Evolutionary conservation across 2,329 filamentous ascomycete species (phyloP).

Genomic region (Diaporthe aspalathi): DNA sequence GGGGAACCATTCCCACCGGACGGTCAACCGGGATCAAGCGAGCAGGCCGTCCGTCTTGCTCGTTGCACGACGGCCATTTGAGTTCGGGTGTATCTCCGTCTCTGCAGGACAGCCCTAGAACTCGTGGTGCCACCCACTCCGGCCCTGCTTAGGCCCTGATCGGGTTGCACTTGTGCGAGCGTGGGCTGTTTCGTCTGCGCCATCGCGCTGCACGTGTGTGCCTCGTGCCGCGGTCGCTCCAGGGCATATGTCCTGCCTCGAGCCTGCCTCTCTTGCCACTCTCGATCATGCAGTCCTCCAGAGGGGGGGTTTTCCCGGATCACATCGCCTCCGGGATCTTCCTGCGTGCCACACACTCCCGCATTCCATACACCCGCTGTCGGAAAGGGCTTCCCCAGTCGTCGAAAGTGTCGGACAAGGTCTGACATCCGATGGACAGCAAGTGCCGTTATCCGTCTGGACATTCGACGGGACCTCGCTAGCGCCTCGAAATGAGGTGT

Average conservation of each 20-base stretch:
- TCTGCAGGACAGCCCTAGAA: neutral
- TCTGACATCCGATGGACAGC: constrained; percentile 3
- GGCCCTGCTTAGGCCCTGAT: neutral
- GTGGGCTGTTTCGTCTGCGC: neutral
- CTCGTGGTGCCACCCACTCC: neutral
- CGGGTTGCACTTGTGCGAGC: neutral
- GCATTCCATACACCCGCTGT: neutral
- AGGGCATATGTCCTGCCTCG: neutral
- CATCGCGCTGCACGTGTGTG: constrained; percentile 7
- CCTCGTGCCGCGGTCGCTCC: neutral
- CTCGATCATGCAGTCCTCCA: neutral
- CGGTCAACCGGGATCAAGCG: constrained; percentile 10
- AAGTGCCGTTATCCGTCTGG: constrained; percentile 9
- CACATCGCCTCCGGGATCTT: neutral
- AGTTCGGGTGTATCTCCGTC: neutral
- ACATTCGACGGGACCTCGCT: constrained; percentile 6
- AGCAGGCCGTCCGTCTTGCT: neutral
- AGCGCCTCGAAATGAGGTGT: constrained; percentile 1
- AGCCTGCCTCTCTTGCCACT: neutral
- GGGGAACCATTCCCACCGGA: neutral
- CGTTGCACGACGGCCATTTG: neutral
- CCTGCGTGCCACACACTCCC: constrained; percentile 4
- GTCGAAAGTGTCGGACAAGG: neutral
- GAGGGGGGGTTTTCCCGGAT: neutral
- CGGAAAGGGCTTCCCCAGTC: neutral